Evolutionary conservation across 495 filamentous ascomycete genomes (phyloP), one percentile per base, ranked within the genome.

Genomic region (Penicillium salamii): DNA sequence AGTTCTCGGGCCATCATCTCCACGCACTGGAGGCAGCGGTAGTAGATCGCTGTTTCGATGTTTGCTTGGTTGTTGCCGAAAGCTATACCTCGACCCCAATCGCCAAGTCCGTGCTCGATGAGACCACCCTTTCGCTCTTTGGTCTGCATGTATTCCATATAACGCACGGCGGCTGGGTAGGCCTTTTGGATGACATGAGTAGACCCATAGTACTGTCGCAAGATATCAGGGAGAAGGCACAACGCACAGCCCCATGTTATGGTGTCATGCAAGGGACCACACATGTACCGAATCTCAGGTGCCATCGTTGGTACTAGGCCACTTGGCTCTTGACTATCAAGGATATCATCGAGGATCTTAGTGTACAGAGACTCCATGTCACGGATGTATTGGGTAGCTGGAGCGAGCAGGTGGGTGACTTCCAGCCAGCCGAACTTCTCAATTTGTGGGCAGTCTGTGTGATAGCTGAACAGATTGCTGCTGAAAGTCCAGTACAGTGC

Each of bases 401-500:
- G 62, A 31, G 59, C 59, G 3, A 65, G 62, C 2, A 65, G 46
- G 18, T 56, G 55, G 0, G 62, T 65, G 24, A 65, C 62, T 42
- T 65, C 62, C 9, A 65, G 46, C 62, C 62, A 65, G 8, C 62
- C 62, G 32, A 65, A 65, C 21, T 65, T 65, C 48, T 65, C 62
- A 26, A 65, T 65, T 45, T 65, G 62, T 9, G 62, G 62, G 36
- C 62, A 65, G 40, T 65, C 62, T 14, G 62, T 65, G 38, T 65
- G 62, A 38, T 65, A 65, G 33, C 62, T 65, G 47, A 65, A 65
- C 8, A 65, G 37, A 37, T 65, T 65, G n/a, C 55, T 59, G 24
- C 35, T 46, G 40, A 65, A 65, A 0, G 53, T 50, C 62, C 62
- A 65, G 36, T 56, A 59, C 12, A 51, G 47, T 23, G 62, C 62